Conservation (phyloP, 257 asterid genomes). For the Petrea volubilis region DNA sequence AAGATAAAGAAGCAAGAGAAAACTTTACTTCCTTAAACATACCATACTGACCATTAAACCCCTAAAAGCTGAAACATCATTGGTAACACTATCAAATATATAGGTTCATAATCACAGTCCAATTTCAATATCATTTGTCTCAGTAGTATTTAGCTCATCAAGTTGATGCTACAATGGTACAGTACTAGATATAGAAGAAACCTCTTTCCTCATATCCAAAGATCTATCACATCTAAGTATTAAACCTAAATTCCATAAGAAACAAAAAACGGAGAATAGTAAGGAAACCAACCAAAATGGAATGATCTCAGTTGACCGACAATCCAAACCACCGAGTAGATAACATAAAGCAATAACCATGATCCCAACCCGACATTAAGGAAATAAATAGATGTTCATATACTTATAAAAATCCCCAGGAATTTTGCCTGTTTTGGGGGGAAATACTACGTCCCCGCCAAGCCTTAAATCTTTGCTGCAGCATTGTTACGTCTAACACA, state of each 20-base stretch:
- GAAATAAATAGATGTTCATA: not conserved
- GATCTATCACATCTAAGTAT: not conserved
- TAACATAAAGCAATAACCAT: not conserved
- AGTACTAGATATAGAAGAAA: not conserved
- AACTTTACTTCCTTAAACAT: not conserved
- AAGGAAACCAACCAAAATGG: conserved; percentile 11
- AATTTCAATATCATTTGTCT: not conserved
- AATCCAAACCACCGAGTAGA: not conserved
- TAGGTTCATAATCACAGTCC: not conserved
- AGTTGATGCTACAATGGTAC: not conserved
- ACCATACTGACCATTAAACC: not conserved
- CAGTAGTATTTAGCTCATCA: not conserved
- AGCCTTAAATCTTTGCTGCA: not conserved
- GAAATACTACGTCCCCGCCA: not conserved
- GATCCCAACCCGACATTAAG: not conserved
- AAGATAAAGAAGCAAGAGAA: not conserved
- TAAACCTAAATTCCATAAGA: not conserved
- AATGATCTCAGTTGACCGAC: not conserved
- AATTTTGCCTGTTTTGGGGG: not conserved
- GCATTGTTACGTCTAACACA: not conserved
- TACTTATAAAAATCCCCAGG: not conserved
- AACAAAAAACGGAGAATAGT: not conserved
- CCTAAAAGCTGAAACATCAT: not conserved
- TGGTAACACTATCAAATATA: not conserved
- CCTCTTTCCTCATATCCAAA: not conserved